Percentiles rank a stretch among this genome's conserved stretches.
phyloP scores from a whole-genome alignment of 179 eudicot genomes.

The Spinacia oleracea region DNA sequence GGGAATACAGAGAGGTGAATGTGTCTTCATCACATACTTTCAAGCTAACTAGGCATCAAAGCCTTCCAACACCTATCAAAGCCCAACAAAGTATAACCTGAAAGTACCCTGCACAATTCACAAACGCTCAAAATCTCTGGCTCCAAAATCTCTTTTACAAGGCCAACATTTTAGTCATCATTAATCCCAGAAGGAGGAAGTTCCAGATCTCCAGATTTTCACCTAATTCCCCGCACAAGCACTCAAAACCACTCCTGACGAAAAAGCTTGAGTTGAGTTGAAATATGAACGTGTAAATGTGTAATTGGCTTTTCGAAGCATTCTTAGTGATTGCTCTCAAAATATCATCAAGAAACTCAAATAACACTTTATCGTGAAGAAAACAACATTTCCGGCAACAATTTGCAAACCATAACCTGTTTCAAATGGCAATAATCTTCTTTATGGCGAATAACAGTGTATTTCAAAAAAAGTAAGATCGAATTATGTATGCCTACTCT shows the following conservation, averaged over 20 bases:
- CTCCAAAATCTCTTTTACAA: not conserved
- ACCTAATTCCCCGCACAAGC: not conserved
- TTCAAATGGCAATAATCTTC: not conserved
- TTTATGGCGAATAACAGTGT: not conserved
- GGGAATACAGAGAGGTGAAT: not conserved
- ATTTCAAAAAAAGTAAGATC: not conserved
- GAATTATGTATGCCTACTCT: not conserved
- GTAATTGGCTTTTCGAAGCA: not conserved
- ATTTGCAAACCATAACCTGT: not conserved
- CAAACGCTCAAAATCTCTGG: not conserved
- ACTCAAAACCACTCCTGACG: not conserved
- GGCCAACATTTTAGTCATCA: not conserved
- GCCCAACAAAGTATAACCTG: not conserved
- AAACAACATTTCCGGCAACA: too few relatives aligned
- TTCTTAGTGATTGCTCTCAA: not conserved
- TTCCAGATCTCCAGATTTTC: not conserved
- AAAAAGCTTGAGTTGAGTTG: not conserved
- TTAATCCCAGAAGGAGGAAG: not conserved
- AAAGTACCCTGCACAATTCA: not conserved
- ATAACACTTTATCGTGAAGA: not conserved
- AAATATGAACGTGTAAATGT: not conserved
- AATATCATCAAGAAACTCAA: not conserved
- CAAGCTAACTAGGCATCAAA: not conserved
- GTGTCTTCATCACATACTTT: not conserved
- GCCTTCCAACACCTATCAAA: not conserved